Evolutionary conservation across 2,329 filamentous ascomycete species (phyloP).

Genomic region (Calonectria honghensis): DNA sequence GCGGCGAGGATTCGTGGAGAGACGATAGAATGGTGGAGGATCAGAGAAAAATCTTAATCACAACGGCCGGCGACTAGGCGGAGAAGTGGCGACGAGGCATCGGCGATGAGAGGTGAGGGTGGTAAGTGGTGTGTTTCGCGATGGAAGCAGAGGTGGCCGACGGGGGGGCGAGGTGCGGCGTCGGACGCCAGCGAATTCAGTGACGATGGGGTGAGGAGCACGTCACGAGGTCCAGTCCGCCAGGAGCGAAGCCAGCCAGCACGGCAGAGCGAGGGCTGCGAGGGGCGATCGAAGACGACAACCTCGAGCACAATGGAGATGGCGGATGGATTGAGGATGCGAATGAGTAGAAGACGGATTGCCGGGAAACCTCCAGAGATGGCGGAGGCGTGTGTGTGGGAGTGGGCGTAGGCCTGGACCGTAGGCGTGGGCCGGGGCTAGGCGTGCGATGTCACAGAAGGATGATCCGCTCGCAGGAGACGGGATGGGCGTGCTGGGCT

Average conservation of each 20-base stretch:
- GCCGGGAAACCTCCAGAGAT: slow-evolving; percentile 49
- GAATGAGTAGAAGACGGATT: slow-evolving; percentile 43
- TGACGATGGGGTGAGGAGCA: slow-evolving; percentile 55
- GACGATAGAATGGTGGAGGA: slow-evolving; percentile 38
- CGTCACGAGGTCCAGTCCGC: slow-evolving; percentile 54
- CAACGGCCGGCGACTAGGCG: slow-evolving; percentile 44
- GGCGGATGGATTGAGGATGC: slow-evolving; percentile 42
- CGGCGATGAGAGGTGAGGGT: slow-evolving; percentile 48
- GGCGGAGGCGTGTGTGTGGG: slow-evolving; percentile 49
- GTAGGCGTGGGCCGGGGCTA: slow-evolving; percentile 26
- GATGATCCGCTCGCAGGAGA: slow-evolving; percentile 43
- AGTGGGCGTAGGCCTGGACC: slow-evolving; percentile 48
- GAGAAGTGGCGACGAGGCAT: slow-evolving; percentile 53
- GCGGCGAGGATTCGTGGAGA: slow-evolving; percentile 37
- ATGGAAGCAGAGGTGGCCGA: slow-evolving; percentile 52
- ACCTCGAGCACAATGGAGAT: slow-evolving; percentile 48
- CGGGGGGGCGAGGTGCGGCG: slow-evolving; percentile 43
- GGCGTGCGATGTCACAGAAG: slow-evolving; percentile 44
- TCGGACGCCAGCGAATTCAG: slow-evolving; percentile 50
- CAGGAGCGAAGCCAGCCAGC: slow-evolving; percentile 46
- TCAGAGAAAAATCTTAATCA: slow-evolving; percentile 41
- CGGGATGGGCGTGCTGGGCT: slow-evolving; percentile 35
- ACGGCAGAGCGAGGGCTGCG: slow-evolving; percentile 44
- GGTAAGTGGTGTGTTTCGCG: slow-evolving; percentile 54
- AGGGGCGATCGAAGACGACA: slow-evolving; percentile 46